phyloP scores from a whole-genome alignment of 495 filamentous ascomycete species.

The Aspergillus sclerotioniger region DNA sequence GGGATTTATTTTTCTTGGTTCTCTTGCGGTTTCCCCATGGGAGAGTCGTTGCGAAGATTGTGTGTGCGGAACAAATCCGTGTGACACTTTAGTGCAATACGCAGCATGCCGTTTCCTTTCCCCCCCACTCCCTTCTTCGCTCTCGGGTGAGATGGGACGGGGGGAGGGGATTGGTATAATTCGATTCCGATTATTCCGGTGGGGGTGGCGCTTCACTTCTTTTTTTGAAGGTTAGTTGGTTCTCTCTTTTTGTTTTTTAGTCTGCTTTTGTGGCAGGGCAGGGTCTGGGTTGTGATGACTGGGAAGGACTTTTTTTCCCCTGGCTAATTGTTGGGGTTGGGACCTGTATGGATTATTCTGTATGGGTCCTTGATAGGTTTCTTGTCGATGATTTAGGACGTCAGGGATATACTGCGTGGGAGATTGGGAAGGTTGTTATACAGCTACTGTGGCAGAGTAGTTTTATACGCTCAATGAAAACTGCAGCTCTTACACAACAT shows the following conservation, averaged over 20 bases:
- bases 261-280: slow-evolving; percentile 5
- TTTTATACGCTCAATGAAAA: too few species aligned
- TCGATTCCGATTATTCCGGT: slow-evolving; percentile 99
- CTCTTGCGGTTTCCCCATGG: slow-evolving; percentile 59
- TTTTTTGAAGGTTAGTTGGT: slow-evolving; percentile 63
- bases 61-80: slow-evolving; percentile 48
- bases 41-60: slow-evolving; percentile 93
- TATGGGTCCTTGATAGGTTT: slow-evolving; percentile 10
- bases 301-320: slow-evolving; percentile 33
- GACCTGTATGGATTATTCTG: slow-evolving; percentile 13
- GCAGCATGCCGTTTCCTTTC: slow-evolving; percentile 70
- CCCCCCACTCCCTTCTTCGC: slow-evolving; percentile 23
- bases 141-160: slow-evolving; percentile 29
- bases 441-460: too few species aligned
- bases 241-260: not conserved
- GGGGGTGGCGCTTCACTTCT: slow-evolving; percentile 73
- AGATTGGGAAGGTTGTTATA: not conserved
- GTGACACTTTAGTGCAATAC: slow-evolving; percentile 99
- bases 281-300: slow-evolving; percentile 20
- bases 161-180: slow-evolving; percentile 64
- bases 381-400: not conserved
- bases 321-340: slow-evolving; percentile 40
- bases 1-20: slow-evolving; percentile 7
- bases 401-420: not conserved
- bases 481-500: too few species aligned